Conservation (phyloP, 495 filamentous ascomycete species). For the Hapsidospora chrysogenum region DNA sequence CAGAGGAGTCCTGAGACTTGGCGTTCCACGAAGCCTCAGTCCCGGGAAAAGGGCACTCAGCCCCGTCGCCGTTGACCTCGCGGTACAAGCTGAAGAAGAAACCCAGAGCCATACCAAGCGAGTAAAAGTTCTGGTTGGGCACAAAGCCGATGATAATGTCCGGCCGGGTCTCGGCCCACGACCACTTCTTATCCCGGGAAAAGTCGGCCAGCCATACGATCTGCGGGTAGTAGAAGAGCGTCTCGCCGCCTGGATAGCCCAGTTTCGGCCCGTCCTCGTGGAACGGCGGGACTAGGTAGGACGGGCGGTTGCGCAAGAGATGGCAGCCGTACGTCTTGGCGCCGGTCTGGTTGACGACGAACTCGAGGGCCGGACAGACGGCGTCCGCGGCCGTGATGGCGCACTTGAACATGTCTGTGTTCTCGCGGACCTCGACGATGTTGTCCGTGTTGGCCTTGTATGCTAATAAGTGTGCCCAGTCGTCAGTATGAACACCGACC, state of each 20-base stretch:
- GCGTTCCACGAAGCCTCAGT: conserved; percentile 9
- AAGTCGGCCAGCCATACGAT: conserved; percentile 17
- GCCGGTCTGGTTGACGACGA: conserved; percentile 15
- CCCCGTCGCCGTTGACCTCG: conserved; percentile 17
- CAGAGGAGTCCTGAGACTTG: conserved; percentile 19
- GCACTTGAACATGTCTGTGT: conserved; percentile 12
- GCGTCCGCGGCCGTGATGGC: conserved; percentile 1
- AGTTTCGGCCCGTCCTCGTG: conserved; percentile 18
- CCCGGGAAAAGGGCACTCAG: conserved; percentile 20
- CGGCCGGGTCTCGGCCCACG: conserved; percentile 25
- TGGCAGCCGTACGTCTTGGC: conserved; percentile 22
- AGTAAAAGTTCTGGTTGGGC: conserved; percentile 22
- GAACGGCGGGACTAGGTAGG: conserved; percentile 13
- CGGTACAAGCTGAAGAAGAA: conserved; percentile 21
- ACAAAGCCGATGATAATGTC: conserved; percentile 29
- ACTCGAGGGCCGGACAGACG: not conserved
- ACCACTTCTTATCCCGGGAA: conserved; percentile 17
- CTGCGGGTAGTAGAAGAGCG: conserved; percentile 26
- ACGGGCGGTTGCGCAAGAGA: conserved; percentile 9
- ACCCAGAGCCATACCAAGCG: conserved; percentile 19
- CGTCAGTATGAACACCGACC: not conserved
- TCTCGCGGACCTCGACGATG: conserved; percentile 15
- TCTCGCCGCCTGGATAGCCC: too few relatives aligned
- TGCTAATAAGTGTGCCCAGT: conserved; percentile 5
- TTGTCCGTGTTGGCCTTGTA: conserved; percentile 15